Evolutionary conservation across 768 basidiomycete genomes (phyloP).

Genomic region (Pleurotus platypus): DNA sequence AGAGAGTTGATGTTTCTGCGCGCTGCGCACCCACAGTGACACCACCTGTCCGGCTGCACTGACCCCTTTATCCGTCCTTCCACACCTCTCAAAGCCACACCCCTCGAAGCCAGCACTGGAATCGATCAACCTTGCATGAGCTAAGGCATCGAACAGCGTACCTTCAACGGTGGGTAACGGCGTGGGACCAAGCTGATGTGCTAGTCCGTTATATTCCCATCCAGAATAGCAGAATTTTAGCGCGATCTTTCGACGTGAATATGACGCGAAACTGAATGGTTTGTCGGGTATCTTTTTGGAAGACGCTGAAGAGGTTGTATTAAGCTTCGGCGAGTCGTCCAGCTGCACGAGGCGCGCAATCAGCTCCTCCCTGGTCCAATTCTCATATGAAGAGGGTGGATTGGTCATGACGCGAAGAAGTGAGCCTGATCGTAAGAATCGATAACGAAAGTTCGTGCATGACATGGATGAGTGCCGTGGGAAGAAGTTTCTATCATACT

Average conservation of each 20-base stretch:
- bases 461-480: too few relatives aligned
- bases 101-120: slow-evolving; percentile 71
- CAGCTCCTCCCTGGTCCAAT: slow-evolving; percentile 66
- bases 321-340: slow-evolving; percentile 32
- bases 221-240: slow-evolving; percentile 92
- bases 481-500: too few relatives aligned
- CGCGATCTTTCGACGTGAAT: slow-evolving; percentile 87
- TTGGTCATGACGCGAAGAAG: slow-evolving; percentile 3
- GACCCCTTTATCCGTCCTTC: slow-evolving; percentile 93
- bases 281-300: slow-evolving; percentile 22
- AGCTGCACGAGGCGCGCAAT: slow-evolving; percentile 60
- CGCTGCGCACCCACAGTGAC: slow-evolving; percentile 86
- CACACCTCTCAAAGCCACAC: slow-evolving; percentile 89
- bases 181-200: slow-evolving; percentile 68
- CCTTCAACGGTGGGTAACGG: slow-evolving; percentile 90
- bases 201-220: slow-evolving; percentile 88
- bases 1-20: slow-evolving; percentile 26
- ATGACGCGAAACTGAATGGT: slow-evolving; percentile 58
- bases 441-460: background rate
- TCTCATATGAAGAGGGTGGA: slow-evolving; percentile 33
- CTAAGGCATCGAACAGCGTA: slow-evolving; percentile 77
- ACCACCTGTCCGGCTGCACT: slow-evolving; percentile 93
- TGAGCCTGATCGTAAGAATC: slow-evolving; percentile 6
- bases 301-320: slow-evolving; percentile 18
- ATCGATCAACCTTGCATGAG: slow-evolving; percentile 75